phyloP scores from a whole-genome alignment of 345 rosid genomes.

The Zanthoxylum bungeanum region DNA sequence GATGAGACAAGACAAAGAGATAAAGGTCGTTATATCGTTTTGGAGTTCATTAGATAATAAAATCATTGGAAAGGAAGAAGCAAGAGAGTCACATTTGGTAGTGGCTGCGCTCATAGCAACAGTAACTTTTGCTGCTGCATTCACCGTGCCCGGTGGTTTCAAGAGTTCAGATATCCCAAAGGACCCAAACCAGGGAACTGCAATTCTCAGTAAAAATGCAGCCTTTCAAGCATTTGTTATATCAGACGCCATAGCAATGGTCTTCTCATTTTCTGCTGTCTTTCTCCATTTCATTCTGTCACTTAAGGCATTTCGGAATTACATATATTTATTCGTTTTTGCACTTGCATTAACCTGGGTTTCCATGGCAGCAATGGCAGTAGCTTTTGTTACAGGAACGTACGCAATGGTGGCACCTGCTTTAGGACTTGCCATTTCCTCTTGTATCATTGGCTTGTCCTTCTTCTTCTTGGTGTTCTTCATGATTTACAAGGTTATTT shows the following conservation, averaged over 20 bases:
- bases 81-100: neutral
- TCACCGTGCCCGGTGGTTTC: neutral
- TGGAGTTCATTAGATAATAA: neutral
- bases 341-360: neutral
- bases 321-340: neutral
- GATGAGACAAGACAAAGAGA: neutral
- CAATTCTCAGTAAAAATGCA: neutral
- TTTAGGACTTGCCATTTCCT: neutral
- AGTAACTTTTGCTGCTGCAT: neutral
- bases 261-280: neutral
- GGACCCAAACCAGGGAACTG: neutral
- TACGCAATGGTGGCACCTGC: neutral
- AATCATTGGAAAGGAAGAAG: neutral
- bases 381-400: neutral
- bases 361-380: neutral
- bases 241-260: neutral
- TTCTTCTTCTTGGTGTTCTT: neutral
- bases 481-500: neutral
- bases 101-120: constrained; percentile 5
- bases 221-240: constrained; percentile 1
- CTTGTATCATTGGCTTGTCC: neutral
- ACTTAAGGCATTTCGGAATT: neutral
- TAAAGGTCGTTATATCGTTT: neutral
- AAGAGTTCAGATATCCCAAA: neutral
- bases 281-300: neutral